Evolutionary conservation across 352 stramenopile genomes (phyloP), one percentile per base, ranked within the genome.

Genomic region (Paralagenidium karlingii): DNA sequence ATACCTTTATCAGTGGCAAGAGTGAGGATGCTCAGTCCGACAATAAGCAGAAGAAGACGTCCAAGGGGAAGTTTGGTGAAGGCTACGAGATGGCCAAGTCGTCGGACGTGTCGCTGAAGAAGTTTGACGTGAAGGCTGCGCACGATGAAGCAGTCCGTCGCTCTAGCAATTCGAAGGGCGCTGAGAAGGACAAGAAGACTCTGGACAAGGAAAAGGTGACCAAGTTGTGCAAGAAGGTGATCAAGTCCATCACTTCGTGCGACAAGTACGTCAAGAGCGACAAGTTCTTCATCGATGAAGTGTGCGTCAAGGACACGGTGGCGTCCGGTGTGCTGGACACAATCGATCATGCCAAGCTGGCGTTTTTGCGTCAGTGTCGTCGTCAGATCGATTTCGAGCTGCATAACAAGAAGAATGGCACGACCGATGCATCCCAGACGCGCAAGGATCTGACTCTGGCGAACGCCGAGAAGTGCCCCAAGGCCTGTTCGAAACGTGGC

Each of bases 281-380:
- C 11, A 32, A 30, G 5, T 60, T 54, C 49, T 66, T 43, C 37
- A 38, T 60, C 19, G 34, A 66, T 13, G 40, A 16, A 6, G 47
- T 60, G 10, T 64, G 51, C 32, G 31, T 50, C 13, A 42, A 29
- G 21, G 55, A 64, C 31, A 20, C 43, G 0, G 27, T 49, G 5
- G 12, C 43, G 15, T 39, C 58, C 6, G 29, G 24, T 19, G 47
- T 58, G 24, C 22, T 64, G 16, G 46, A 38, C 13, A 47, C 50
- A 13, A 41, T 64, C 13, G 55, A 64, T 34, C 43, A 44, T 40
- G 51, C 51, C 39, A 64, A 64, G 44, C 9, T 64, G 25, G 38
- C 24, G 24, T 60, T 58, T 47, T 27, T 64, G 22, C 51, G 55
- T 31, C 47, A 60, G 24, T 64, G 55, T 33, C 55, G 55, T 5